Evolutionary conservation across 768 basidiomycete species (phyloP), one percentile per base, ranked within the genome.

Genomic region (Thelephora aurantiotincta): DNA sequence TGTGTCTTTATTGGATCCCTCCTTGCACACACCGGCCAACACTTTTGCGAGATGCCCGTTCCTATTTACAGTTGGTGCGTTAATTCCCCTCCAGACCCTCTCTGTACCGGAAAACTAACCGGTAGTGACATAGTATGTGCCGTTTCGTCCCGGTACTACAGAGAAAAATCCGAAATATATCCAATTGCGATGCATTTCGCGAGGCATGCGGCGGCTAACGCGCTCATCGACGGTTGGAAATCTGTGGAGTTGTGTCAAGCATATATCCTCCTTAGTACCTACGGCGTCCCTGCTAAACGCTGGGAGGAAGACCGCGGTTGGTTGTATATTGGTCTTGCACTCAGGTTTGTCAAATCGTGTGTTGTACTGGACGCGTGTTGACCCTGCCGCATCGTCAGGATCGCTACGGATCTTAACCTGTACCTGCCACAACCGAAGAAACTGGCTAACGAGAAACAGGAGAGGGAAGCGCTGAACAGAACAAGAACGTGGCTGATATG

Each of bases 281-380:
- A 84, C 56, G 77, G 78, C 41, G 80, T 87, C 1, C 86, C 85
- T 3, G 86, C 85, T 1, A 73, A 80, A 19, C 65, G 77, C 37
- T 94, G 90, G 82, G 89, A 93, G 55, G 88, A 93, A 55, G 89
- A 93, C 58, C 72, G 88, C 23, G 86, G 84, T 48, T 93, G 89
- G 86, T 61, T 92, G 43, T 88, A 89, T 57, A 83, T 87, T 3
- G 89, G 90, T 18, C 75, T 91, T 51, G 89, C 88, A 1, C 82
- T 90, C 33, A 79, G 86, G 78, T 83, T 46, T 34, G 52, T 18
- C 23, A 34, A 5, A 6, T n/a, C 7, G 26, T 35, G 33, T 33
- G 41, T 42, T 44, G 14, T 43, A 45, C n/a, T 50, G 11, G 22
- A 5, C 35, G 16, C 30, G 82, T 44, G 36, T 18, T 22, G 16